Conservation (phyloP, 805 yeast species). For the Candida golubevii region DNA sequence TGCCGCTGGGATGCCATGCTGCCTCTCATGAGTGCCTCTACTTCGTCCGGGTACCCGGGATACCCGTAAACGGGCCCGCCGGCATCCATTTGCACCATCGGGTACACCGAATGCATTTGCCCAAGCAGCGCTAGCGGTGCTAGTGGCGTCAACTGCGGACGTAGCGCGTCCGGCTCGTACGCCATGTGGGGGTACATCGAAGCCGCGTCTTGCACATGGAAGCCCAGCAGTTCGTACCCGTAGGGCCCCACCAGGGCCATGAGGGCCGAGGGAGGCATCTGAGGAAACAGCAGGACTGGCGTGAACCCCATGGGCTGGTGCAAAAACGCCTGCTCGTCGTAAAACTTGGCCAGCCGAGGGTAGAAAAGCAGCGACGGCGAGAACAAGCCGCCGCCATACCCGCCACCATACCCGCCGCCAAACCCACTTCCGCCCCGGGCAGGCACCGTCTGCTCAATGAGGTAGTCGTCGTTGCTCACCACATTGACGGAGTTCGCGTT, state of each 20-base stretch:
- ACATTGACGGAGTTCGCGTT: conserved; percentile 22
- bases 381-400: neutral
- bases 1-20: conserved; percentile 24
- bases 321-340: conserved; percentile 10
- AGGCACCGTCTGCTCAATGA: conserved; percentile 50
- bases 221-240: conserved; percentile 2
- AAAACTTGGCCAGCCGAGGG: conserved; percentile 17
- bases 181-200: conserved; percentile 7
- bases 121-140: neutral
- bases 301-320: conserved; percentile 4
- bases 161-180: conserved; percentile 10
- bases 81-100: conserved; percentile 7
- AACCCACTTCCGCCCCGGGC: conserved; percentile 18
- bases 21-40: conserved; percentile 6
- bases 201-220: neutral
- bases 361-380: conserved; percentile 22
- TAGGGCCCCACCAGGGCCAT: conserved; percentile 10
- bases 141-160: conserved; percentile 8
- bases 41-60: conserved; percentile 10
- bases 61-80: neutral
- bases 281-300: conserved; percentile 4
- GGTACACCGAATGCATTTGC: neutral
- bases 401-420: too few species aligned
- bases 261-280: conserved; percentile 6
- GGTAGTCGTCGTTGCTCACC: conserved; percentile 42